phyloP scores from a whole-genome alignment of 352 stramenopile species.

The Globisporangium okanoganense region DNA sequence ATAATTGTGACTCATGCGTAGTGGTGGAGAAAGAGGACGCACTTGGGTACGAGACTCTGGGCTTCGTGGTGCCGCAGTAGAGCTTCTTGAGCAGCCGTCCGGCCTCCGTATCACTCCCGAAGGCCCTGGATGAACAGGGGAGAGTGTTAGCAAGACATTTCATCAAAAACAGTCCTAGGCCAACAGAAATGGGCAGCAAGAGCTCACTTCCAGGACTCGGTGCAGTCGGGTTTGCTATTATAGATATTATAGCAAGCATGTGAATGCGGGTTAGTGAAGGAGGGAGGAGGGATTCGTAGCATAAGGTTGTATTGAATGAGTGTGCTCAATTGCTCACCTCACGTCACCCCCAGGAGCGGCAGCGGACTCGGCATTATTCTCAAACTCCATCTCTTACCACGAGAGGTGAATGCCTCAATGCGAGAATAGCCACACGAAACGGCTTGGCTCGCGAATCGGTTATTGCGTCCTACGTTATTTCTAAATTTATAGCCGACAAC shows the following conservation, averaged over 20 bases:
- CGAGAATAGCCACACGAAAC: too few relatives aligned
- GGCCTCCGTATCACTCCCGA: slow-evolving; percentile 72
- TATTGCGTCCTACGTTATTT: too few relatives aligned
- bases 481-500: too few relatives aligned
- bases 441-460: too few relatives aligned
- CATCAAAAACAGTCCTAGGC: neutral
- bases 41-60: slow-evolving; percentile 74
- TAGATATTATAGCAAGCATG: neutral
- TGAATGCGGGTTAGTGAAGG: neutral
- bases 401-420: too few relatives aligned
- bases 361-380: neutral
- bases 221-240: slow-evolving; percentile 3
- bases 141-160: neutral
- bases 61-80: slow-evolving; percentile 63
- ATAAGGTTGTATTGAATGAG: neutral
- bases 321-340: neutral
- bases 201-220: slow-evolving; percentile 16
- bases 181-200: neutral
- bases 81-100: slow-evolving; percentile 71
- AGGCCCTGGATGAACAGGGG: slow-evolving; percentile 30
- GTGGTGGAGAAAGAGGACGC: slow-evolving; percentile 16
- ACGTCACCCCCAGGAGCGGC: neutral
- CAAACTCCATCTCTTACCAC: neutral
- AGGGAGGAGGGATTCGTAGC: too few relatives aligned
- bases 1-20: neutral